These are phyloP conservation scores for Mytilinidion resinicola DNA, from an alignment of 495 filamentous ascomycete species.

Conservation along the genomic window DNA sequence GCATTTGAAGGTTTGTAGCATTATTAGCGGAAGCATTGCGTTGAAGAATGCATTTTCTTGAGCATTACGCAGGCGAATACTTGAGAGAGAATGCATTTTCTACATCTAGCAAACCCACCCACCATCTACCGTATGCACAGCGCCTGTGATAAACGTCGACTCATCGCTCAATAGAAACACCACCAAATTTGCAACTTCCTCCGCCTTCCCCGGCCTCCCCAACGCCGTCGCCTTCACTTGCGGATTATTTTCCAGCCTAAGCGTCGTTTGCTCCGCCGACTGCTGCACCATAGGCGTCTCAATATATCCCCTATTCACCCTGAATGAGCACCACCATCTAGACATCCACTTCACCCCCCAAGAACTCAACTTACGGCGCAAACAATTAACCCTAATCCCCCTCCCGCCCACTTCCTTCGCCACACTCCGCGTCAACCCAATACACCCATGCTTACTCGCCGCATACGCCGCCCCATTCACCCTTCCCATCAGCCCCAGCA, in stretches of 20 bases:
- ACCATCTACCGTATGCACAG: conserved; percentile 26
- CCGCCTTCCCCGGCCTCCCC: conserved; percentile 10
- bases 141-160: conserved; percentile 27
- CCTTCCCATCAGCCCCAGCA: not conserved
- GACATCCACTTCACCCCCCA: too few species aligned
- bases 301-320: conserved; percentile 14
- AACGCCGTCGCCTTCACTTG: conserved; percentile 9
- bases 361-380: too few species aligned
- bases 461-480: not conserved
- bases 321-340: too few species aligned
- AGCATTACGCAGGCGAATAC: too few species aligned
- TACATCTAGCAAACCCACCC: conserved; percentile 24
- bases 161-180: conserved; percentile 32
- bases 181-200: conserved; percentile 29
- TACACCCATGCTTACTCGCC: not conserved
- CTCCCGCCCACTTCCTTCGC: too few species aligned
- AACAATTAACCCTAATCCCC: too few species aligned
- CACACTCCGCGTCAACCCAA: too few species aligned
- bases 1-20: too few species aligned
- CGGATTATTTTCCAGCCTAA: not conserved
- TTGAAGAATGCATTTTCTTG: too few species aligned
- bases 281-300: conserved; percentile 17
- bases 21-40: too few species aligned
- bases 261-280: not conserved
- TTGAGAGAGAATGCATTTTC: too few species aligned